Conservation (phyloP, 1,139 yeast genomes). For the Yamadazyma trypodendri region DNA sequence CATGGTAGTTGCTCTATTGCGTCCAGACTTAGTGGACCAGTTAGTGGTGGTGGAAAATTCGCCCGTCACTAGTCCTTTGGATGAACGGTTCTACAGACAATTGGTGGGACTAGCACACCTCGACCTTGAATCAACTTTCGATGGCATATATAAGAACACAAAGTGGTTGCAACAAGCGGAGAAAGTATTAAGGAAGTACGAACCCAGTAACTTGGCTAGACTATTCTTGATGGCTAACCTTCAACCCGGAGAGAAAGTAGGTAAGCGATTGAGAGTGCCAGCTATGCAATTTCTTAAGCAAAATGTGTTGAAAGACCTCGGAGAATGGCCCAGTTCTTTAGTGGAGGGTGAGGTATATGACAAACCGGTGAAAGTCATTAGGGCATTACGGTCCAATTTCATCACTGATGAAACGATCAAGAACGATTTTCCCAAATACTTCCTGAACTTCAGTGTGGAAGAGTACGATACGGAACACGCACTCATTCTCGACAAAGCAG, state of each 20-base stretch:
- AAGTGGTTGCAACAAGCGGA: constrained; percentile 12
- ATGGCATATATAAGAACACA: constrained; percentile 2
- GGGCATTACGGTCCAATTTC: constrained; percentile 43
- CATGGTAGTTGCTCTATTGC: constrained; percentile 41
- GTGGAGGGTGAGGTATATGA: constrained; percentile 23
- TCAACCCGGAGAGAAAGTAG: constrained; percentile 19
- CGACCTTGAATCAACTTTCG: constrained; percentile 16
- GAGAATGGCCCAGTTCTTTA: no score
- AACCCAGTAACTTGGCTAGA: constrained; percentile 23
- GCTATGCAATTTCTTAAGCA: constrained; percentile 27
- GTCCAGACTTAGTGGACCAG: constrained; percentile 37
- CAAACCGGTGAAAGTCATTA: constrained; percentile 42
- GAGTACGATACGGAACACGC: constrained; percentile 48
- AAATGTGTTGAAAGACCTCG: no score
- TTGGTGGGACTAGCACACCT: constrained; percentile 35
- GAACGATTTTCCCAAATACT: constrained; percentile 33
- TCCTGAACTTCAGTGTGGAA: constrained; percentile 27
- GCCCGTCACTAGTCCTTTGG: constrained; percentile 33
- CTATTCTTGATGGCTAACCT: constrained; percentile 32
- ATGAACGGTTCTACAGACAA: constrained; percentile 22
- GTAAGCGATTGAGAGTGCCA: constrained; percentile 23
- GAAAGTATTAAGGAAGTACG: constrained; percentile 21
- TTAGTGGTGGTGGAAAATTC: constrained; percentile 50
- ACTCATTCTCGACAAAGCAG: constrained; percentile 42
- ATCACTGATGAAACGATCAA: constrained; percentile 26